Conservation (phyloP, 169 alveolate species). For the Amoebophrya sp. region DNA sequence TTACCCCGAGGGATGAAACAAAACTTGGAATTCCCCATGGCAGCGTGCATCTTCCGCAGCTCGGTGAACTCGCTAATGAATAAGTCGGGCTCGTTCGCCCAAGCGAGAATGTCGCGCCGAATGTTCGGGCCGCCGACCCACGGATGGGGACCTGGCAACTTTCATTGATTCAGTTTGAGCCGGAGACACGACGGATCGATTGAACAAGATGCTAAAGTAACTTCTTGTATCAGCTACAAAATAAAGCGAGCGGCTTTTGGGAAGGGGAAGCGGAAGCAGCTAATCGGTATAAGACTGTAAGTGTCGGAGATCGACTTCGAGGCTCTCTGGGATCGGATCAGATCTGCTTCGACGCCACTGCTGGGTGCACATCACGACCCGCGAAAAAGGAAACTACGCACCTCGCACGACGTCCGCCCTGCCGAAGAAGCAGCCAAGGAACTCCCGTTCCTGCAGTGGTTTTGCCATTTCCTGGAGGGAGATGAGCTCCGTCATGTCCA, state of each 20-base stretch:
- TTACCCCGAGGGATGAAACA: background rate
- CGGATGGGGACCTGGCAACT: background rate
- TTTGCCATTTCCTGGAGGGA: background rate
- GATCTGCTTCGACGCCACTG: too few relatives aligned
- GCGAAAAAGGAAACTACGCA: too few relatives aligned
- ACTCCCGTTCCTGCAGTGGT: slow-evolving; percentile 1
- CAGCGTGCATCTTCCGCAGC: background rate
- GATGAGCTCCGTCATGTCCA: slow-evolving; percentile 8
- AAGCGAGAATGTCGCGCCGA: background rate
- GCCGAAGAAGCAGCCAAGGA: background rate
- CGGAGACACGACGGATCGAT: too few relatives aligned
- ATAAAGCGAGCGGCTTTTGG: too few relatives aligned
- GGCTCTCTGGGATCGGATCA: too few relatives aligned
- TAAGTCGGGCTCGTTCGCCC: background rate
- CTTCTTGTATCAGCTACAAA: too few relatives aligned
- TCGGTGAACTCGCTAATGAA: background rate
- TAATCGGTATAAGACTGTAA: too few relatives aligned
- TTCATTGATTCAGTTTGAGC: too few relatives aligned
- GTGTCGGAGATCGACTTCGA: too few relatives aligned
- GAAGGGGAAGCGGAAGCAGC: too few relatives aligned
- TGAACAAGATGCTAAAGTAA: too few relatives aligned
- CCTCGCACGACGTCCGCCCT: background rate
- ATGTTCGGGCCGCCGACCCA: background rate
- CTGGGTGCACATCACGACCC: too few relatives aligned
- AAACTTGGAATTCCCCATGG: background rate